Evolutionary conservation across 495 filamentous ascomycete genomes (phyloP), one percentile per base, ranked within the genome.

Genomic region (Talaromyces adpressus): DNA sequence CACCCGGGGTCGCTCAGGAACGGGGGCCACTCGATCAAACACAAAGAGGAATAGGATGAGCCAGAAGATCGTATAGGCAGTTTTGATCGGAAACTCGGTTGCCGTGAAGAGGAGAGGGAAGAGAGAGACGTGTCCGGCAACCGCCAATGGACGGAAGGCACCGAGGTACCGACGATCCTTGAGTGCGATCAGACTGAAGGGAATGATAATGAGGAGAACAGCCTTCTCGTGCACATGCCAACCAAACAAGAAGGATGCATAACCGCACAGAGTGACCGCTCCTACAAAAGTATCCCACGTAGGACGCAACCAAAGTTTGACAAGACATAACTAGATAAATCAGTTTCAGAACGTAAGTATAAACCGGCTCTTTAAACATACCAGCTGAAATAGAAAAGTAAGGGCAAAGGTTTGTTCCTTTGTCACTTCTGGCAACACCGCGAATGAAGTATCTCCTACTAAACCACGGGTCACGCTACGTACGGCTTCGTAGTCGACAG

Each of bases 221-320:
- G 94, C 94, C 70, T 98, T 98, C 69, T 98, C 94, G 68, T 98
- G 94, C 20, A 98, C 94, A 70, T 98, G 94, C 94, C 94, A 98
- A 58, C 94, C 93, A 64, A 98, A 97, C 22, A 98, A 82, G 77
- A 98, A 98, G 0, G 94, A 97, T 0, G 93, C 91, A 67, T 96
- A 98, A 59, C 90, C 94, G 68, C 93, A 97, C n/a, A 97, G 86
- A 1, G 92, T 97, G 16, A 97, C 80, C 4, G 91, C 90, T 8
- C 91, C 91, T 58, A 97, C 79, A 72, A 98, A 98, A 29, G 81
- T 89, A 29, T 95, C 88, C 86, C 89, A 95, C 16, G 86, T 90
- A 6, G 93, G 93, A 51, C 81, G 80, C 16, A 86, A 62, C 79
- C 94, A 96, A 41, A 98, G 86, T 71, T 91, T 95, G 61, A 91